A percentile compares a stretch with the other conserved stretches of the same genome.
These are phyloP conservation scores for Ormosia semicastrata DNA, from an alignment of 306 rosid genomes.

Conservation along the genomic window DNA sequence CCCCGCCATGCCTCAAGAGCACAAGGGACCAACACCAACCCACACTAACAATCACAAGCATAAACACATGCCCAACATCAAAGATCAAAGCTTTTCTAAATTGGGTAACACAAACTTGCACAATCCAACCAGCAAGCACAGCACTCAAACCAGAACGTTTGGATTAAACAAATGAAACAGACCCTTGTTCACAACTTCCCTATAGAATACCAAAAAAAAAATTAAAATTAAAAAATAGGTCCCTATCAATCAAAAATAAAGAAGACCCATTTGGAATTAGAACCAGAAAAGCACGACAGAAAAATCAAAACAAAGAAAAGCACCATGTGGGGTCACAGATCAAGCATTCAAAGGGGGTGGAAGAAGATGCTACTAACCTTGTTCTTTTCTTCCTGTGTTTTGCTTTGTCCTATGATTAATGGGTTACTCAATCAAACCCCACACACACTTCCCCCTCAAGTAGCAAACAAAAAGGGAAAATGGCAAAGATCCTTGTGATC, in stretches of 20 bases:
- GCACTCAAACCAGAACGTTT: constrained; percentile 1
- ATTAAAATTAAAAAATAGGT: neutral
- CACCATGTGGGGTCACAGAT: constrained; percentile 48
- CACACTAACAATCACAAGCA: constrained; percentile 39
- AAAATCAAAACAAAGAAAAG: constrained; percentile 46
- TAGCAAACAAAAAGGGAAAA: constrained; percentile 50
- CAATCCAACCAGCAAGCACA: constrained; percentile 25
- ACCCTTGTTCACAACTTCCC: constrained; percentile 36
- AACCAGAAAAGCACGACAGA: constrained; percentile 33
- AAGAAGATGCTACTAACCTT: constrained; percentile 57
- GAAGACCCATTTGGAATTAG: constrained; percentile 42
- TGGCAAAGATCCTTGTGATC: constrained; percentile 79
- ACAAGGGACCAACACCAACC: constrained; percentile 41
- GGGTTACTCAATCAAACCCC: constrained; percentile 42
- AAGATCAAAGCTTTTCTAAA: constrained; percentile 31
- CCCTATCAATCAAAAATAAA: constrained; percentile 33
- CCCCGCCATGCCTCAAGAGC: constrained; percentile 72
- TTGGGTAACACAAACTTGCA: constrained; percentile 13
- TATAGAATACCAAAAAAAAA: constrained; percentile 24
- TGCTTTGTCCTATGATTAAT: constrained; percentile 51
- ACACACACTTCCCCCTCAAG: constrained; percentile 39
- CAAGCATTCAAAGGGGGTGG: constrained; percentile 41
- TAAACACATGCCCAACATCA: constrained; percentile 32
- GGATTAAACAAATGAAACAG: constrained; percentile 37
- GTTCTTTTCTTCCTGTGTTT: constrained; percentile 39